Evolutionary conservation across 768 basidiomycete genomes (phyloP), one percentile per base, ranked within the genome.

Genomic region (Naematelia aurantialba): DNA sequence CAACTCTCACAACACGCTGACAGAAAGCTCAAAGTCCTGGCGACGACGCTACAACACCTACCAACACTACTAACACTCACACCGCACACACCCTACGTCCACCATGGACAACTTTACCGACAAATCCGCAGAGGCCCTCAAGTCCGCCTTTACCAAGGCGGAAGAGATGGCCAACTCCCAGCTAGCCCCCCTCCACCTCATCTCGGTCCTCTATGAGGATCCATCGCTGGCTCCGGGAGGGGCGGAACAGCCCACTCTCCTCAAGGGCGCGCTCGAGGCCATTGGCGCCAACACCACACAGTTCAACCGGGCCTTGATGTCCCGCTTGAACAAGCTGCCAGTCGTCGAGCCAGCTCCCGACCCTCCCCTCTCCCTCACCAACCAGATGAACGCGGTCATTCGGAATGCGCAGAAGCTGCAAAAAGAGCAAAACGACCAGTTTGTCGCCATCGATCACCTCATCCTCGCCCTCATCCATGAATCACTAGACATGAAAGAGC

Each of bases 391-490:
- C 59, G 84, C 85, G 69, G 82, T 90, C 45, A 78, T 94, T 29
- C 83, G 85, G 11, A 87, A 88, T 61, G 90, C 91, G 0, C 86
- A 88, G 61, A 82, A 80, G 12, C 78, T 89, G 24, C 87, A 88
- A 72, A 91, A 89, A 60, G 80, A 87, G 45, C 74, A 80, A 70
- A 87, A 88, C 71, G 91, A 93, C 75, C 87, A 87, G 1, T 96
- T 89, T 76, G 87, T 98, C 59, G 91, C 92, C 0, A 89, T 93
- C 76, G 91, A 97, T 62, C 92, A 96, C 73, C 78, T 98, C 50
- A 81, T 97, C 25, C 85, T 91, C 24, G 91, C 89, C 0, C 83
- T 97, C 51, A 69, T 91, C 65, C 86, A 89, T 63, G 70, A 73
- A 31, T 14, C 47, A 5, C 53, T 62, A 10, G 75, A 73, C 19